A percentile compares a stretch with the other conserved stretches of the same genome.
phyloP scores from a whole-genome alignment of 1,284 basidiomycete genomes.

The Amylostereum areolatum region DNA sequence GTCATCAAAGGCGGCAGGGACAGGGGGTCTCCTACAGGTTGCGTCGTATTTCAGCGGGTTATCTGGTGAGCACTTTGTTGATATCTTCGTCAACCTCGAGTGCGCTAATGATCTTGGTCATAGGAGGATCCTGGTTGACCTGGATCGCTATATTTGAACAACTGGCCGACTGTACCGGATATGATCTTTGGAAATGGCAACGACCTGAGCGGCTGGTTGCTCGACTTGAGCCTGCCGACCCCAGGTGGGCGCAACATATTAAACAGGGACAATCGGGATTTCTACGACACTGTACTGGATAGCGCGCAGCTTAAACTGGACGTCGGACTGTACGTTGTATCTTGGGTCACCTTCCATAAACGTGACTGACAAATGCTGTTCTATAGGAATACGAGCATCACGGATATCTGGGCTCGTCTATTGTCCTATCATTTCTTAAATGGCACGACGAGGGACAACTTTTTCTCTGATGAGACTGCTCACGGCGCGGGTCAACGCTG shows the following conservation, averaged over 20 bases:
- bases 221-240: neutral
- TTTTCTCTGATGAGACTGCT: neutral
- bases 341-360: neutral
- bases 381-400: conserved; percentile 25
- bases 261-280: neutral
- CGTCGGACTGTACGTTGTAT: neutral
- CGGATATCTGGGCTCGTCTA: neutral
- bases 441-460: neutral
- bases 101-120: too few species aligned
- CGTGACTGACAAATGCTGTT: too few species aligned
- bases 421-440: conserved; percentile 10
- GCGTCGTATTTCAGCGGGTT: conserved; percentile 37
- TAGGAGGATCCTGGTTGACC: neutral
- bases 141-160: neutral
- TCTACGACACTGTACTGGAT: neutral
- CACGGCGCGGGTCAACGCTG: neutral
- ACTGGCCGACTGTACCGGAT: neutral
- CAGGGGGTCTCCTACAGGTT: conserved; percentile 46
- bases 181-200: neutral
- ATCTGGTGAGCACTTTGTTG: conserved; percentile 24
- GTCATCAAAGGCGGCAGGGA: conserved; percentile 32
- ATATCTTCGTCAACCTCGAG: too few species aligned
- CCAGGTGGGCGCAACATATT: neutral
- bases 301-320: neutral
- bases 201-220: neutral